phyloP scores from a whole-genome alignment of 768 basidiomycete species.

The Phanerochaete sordida region DNA sequence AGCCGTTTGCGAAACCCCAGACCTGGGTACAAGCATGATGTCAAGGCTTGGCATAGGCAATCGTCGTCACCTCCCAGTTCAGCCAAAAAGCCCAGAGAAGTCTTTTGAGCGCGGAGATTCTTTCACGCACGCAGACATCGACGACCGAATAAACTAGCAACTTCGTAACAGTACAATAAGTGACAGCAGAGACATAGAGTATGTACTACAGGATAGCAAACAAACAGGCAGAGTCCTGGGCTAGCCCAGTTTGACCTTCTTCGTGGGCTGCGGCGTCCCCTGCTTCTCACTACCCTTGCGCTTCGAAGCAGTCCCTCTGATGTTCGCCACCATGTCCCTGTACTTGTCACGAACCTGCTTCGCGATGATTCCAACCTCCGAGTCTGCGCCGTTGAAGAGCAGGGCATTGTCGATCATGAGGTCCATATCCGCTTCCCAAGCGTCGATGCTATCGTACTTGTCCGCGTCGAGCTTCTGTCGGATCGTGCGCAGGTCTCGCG shows the following conservation, averaged over 20 bases:
- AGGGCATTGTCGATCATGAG: slow-evolving; percentile 89
- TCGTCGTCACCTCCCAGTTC: background rate
- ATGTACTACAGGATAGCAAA: background rate
- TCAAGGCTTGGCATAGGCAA: slow-evolving; percentile 5
- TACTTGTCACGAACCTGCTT: slow-evolving; percentile 46
- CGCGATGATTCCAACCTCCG: slow-evolving; percentile 71
- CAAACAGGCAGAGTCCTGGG: background rate
- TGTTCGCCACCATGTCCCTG: slow-evolving; percentile 47
- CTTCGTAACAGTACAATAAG: background rate
- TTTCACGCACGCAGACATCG: background rate
- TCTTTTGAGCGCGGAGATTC: background rate
- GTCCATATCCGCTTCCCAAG: slow-evolving; percentile 80
- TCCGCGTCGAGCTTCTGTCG: slow-evolving; percentile 76
- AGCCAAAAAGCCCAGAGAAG: too few species aligned
- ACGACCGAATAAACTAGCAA: background rate
- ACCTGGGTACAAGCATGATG: slow-evolving; percentile 1
- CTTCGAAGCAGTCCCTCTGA: slow-evolving; percentile 47
- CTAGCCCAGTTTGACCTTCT: slow-evolving; percentile 66
- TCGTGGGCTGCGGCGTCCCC: slow-evolving; percentile 48
- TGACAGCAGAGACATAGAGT: background rate
- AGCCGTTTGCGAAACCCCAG: too few species aligned
- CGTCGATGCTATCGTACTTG: slow-evolving; percentile 75
- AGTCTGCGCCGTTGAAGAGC: slow-evolving; percentile 81
- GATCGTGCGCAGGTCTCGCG: slow-evolving; percentile 83
- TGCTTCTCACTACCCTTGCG: slow-evolving; percentile 67